Evolutionary conservation across 2,329 filamentous ascomycete species (phyloP), one percentile per base, ranked within the genome.

Genomic region (Cladosporium velox): DNA sequence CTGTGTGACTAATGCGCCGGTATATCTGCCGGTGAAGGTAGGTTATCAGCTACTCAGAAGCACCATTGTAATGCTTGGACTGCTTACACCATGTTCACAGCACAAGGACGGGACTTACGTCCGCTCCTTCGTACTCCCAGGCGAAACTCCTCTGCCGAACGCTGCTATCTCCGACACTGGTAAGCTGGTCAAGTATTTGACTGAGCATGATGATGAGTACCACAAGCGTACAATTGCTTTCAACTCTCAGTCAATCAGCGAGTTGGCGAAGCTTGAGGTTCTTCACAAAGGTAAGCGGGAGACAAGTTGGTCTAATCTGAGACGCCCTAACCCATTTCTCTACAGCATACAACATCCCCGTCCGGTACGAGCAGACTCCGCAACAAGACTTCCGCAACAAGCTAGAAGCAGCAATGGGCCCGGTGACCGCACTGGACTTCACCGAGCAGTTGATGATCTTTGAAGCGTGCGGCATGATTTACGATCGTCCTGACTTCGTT

Each of bases 371-470:
- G 51, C 49, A 64, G 35, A 57, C 35, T 12, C 26, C 61, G n/a
- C 34, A 64, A 26, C 34, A 64, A 14, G 21, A 44, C 1, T 64
- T 64, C 61, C 61, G 61, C 11, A 35, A 44, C 34, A 64, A 35
- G 5, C 12, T 64, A 18, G 61, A 55, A 21, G 51, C 51, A 18
- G 24, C n/a, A 24, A 64, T 64, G 61, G 61, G 61, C 28, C 30
- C 34, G 4, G 51, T 64, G 24, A 64, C 61, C 18, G 61, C 61
- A 5, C 35, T 64, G 24, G 61, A 64, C 28, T 64, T 64, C 26
- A 64, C 61, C 18, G 61, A 64, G 51, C 61, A 64, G 18, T n/a
- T 64, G 61, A 64, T 64, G 61, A 55, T 64, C 18, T 64, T 64
- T 38, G 61, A 64, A n/a, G 38, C 28, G 14, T 57, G 51, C 41